These are phyloP conservation scores for Podaxis pistillaris DNA, from an alignment of 768 basidiomycete species.

Conservation along the genomic window DNA sequence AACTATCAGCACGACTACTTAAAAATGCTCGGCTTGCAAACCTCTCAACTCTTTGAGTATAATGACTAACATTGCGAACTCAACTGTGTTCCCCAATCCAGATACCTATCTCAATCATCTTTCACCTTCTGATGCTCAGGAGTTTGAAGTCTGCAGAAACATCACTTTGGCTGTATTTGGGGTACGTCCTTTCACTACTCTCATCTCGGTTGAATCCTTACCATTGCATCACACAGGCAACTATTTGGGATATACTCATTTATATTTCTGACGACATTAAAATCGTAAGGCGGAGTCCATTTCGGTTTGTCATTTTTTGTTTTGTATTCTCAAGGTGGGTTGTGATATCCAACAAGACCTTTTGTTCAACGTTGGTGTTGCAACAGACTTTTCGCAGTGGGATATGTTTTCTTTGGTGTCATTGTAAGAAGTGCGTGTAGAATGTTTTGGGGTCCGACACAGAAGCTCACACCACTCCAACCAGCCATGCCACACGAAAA, in stretches of 20 bases:
- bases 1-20: no score
- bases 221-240: background rate
- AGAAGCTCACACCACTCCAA: background rate
- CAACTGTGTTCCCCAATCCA: background rate
- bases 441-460: background rate
- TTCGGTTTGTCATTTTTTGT: background rate
- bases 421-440: background rate
- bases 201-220: background rate
- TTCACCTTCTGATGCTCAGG: background rate
- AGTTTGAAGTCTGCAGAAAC: background rate
- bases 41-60: background rate
- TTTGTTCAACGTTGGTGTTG: background rate
- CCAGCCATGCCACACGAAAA: background rate
- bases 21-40: no score
- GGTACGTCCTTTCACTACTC: background rate
- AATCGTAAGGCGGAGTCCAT: background rate
- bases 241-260: background rate
- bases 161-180: background rate
- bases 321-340: conserved; percentile 4
- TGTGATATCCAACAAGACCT: background rate
- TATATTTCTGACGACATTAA: background rate
- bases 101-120: background rate
- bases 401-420: background rate
- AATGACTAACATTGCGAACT: background rate
- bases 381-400: no score